Percentiles rank a stretch among this genome's conserved stretches.
These are phyloP conservation scores for Euryodendron excelsum DNA, from an alignment of 148 eudicot species.

Conservation along the genomic window DNA sequence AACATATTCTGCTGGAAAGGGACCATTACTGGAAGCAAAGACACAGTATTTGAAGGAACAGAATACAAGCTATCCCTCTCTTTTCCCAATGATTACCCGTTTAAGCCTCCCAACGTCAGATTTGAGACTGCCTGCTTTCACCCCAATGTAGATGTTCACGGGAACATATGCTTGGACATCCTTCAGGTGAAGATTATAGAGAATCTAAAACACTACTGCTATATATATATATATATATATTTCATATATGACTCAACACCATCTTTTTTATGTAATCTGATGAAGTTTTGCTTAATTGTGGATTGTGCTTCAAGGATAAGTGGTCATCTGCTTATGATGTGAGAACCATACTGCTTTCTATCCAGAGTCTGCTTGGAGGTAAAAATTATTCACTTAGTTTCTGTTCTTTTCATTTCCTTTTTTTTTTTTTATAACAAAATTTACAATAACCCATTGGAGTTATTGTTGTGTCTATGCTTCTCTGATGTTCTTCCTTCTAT, in stretches of 20 bases:
- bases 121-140: constrained; percentile 91
- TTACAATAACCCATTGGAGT: not conserved
- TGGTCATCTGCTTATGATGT: constrained; percentile 99
- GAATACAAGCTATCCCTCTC: constrained; percentile 76
- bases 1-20: constrained; percentile 96
- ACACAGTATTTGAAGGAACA: constrained; percentile 95
- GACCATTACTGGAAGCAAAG: constrained; percentile 90
- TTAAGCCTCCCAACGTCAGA: constrained; percentile 90
- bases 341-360: constrained; percentile 77
- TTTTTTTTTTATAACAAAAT: no score
- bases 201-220: no score
- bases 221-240: no score
- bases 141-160: constrained; percentile 80
- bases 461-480: no score
- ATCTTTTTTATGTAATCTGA: no score
- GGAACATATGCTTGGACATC: constrained; percentile 89
- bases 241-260: no score
- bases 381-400: constrained; percentile 8
- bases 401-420: no score
- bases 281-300: no score
- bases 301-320: constrained; percentile 53
- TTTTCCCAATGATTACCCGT: constrained; percentile 86
- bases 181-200: constrained; percentile 64
- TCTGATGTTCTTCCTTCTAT: no score
- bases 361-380: constrained; percentile 98